phyloP scores from a whole-genome alignment of 83 land plant genomes.

The Larix sibirica region DNA sequence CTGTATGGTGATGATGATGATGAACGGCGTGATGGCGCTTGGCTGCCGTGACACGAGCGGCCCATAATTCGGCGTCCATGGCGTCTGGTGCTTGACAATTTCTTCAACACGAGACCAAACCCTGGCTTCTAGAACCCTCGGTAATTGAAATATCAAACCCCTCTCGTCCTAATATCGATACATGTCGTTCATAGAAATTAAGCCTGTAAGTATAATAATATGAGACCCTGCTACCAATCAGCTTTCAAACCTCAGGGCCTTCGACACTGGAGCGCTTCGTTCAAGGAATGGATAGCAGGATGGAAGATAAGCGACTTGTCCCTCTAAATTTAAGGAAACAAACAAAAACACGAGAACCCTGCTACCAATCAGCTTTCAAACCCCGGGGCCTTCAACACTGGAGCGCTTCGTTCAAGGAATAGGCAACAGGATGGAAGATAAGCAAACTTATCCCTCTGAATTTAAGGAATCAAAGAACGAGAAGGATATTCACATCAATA shows the following conservation, averaged over 20 bases:
- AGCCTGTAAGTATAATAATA: neutral
- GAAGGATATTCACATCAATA: neutral
- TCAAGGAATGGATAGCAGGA: neutral
- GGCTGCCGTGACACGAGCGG: constrained; percentile 35
- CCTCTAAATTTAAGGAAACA: neutral
- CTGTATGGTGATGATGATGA: constrained; percentile 39
- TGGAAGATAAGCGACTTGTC: neutral
- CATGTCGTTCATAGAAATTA: neutral
- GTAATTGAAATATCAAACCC: neutral
- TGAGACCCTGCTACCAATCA: neutral
- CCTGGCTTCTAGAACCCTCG: neutral
- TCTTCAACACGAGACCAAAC: neutral
- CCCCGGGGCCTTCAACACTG: neutral
- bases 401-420: neutral
- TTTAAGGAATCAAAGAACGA: neutral
- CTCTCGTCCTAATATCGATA: neutral
- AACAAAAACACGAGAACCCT: neutral
- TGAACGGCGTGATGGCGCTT: constrained; percentile 40
- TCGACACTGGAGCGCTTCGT: neutral
- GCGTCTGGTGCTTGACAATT: neutral
- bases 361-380: neutral
- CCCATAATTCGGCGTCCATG: constrained; percentile 67
- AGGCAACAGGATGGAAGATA: neutral
- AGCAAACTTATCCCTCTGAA: neutral
- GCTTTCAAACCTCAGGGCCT: neutral